Evolutionary conservation across 371 early-diverging fungal species (phyloP), one percentile per base, ranked within the genome.

Genomic region (Rhizopus sp.): DNA sequence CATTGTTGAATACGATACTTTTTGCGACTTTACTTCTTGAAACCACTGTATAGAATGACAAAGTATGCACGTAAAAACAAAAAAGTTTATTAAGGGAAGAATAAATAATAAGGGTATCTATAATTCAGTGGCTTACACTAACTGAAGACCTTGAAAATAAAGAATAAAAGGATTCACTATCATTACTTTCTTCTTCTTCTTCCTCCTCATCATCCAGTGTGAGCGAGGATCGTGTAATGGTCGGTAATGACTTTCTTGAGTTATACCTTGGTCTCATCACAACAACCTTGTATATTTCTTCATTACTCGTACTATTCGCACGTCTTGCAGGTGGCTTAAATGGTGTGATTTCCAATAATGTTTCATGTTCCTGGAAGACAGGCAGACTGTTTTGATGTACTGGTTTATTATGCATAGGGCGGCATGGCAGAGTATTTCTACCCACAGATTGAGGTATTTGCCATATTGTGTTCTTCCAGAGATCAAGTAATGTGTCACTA

Each of bases 1-100:
- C 46, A 51, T 59, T n/a, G n/a, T n/a, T n/a, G n/a, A n/a, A n/a
- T n/a, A n/a, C n/a, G n/a, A n/a, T n/a, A n/a, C n/a, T n/a, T 59
- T 29, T 59, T 59, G 53, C 60, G 52, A 58, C 59, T 50, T 58
- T 45, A 45, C 52, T 51, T 51, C 45, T 32, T 48, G 52, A 52
- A 58, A 53, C 53, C 48, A 60, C 54, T 60, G 60, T n/a, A n/a
- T 37, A 37, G 38, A 37, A 37, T 37, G 38, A 37, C 38, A 37
- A 37, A 37, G 5, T 37, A 5, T 37, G 5, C 38, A 37, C 13
- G 13, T 37, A 37, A 37, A 37, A 37, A 37, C 38, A 37, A 37
- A 37, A n/a, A 37, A 37, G 13, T 37, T 37, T 37, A 37, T 10
- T 10, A 37, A 13, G 13, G 38, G 38, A 13, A 13, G 38, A 10